A percentile compares a stretch with the other conserved stretches of the same genome.
Evolutionary conservation across 1,284 basidiomycete species (phyloP).

Genomic region (Coriolopsis trogii): DNA sequence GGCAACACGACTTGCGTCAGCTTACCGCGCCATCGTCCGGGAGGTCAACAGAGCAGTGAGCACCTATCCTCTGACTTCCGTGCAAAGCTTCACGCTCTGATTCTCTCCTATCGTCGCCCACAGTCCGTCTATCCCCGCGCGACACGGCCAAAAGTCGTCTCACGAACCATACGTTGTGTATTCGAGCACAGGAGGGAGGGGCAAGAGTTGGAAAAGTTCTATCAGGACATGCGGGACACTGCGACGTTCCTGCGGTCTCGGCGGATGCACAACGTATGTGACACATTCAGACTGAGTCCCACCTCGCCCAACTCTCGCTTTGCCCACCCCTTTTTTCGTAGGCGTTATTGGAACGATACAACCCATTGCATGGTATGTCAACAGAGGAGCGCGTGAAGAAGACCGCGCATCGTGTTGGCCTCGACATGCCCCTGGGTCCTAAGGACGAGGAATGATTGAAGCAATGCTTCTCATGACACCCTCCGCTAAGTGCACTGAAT

Average conservation of each 20-base stretch:
- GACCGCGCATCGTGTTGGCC: constrained; percentile 84
- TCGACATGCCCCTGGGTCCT: constrained; percentile 62
- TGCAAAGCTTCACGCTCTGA: too few relatives aligned
- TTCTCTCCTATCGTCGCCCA: constrained; percentile 14
- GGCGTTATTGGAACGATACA: constrained; percentile 83
- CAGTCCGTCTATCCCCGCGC: constrained; percentile 49
- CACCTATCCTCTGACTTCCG: background rate
- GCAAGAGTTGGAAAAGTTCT: constrained; percentile 34
- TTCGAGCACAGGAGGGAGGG: constrained; percentile 46
- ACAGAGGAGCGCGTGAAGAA: constrained; percentile 80
- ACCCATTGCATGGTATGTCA: constrained; percentile 80
- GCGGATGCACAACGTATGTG: constrained; percentile 54
- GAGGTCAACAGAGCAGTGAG: constrained; percentile 47
- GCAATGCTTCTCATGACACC: background rate
- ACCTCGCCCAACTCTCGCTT: background rate
- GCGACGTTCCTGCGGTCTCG: constrained; percentile 76
- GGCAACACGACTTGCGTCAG: constrained; percentile 19
- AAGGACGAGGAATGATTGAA: constrained; percentile 25
- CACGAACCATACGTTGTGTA: constrained; percentile 59
- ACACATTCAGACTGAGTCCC: background rate
- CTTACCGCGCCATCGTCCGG: constrained; percentile 49
- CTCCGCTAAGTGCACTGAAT: too few relatives aligned
- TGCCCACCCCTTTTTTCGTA: constrained; percentile 34
- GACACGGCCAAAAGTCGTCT: constrained; percentile 47
- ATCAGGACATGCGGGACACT: constrained; percentile 63